Percentiles rank a stretch among this genome's conserved stretches.
These are phyloP conservation scores for Cryptosporidium xiaoi DNA, from an alignment of 169 alveolate species.

Conservation along the genomic window DNA sequence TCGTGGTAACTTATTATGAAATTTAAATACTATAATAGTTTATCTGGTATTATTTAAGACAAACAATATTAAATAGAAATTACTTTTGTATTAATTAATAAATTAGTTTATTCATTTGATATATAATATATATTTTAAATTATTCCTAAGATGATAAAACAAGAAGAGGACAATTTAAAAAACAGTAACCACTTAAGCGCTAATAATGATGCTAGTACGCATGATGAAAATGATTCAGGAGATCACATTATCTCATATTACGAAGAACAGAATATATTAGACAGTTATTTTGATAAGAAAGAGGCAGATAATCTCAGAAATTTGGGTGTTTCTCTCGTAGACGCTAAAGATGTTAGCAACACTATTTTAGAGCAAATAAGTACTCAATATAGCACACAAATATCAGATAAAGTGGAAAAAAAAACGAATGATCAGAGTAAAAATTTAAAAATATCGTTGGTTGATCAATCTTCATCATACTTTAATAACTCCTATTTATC, in stretches of 20 bases:
- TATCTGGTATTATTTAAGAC: too few species aligned
- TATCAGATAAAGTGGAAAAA: background rate
- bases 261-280: conserved; percentile 53
- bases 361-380: conserved; percentile 63
- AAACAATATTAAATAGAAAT: too few species aligned
- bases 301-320: conserved; percentile 54
- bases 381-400: conserved; percentile 1
- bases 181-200: background rate
- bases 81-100: too few species aligned
- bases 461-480: background rate
- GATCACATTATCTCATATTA: conserved; percentile 26
- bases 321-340: conserved; percentile 65
- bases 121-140: background rate
- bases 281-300: conserved; percentile 19
- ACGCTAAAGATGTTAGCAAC: conserved; percentile 62
- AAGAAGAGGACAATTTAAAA: background rate
- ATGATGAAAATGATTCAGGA: background rate
- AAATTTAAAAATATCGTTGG: background rate
- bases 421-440: background rate
- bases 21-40: too few species aligned
- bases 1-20: too few species aligned
- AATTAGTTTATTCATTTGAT: background rate
- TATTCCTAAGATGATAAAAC: background rate
- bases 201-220: background rate
- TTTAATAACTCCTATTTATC: background rate